Percentiles rank a stretch among this genome's conserved stretches.
Evolutionary conservation across 306 rosid genomes (phyloP).

Genomic region (Crotalaria pallida): DNA sequence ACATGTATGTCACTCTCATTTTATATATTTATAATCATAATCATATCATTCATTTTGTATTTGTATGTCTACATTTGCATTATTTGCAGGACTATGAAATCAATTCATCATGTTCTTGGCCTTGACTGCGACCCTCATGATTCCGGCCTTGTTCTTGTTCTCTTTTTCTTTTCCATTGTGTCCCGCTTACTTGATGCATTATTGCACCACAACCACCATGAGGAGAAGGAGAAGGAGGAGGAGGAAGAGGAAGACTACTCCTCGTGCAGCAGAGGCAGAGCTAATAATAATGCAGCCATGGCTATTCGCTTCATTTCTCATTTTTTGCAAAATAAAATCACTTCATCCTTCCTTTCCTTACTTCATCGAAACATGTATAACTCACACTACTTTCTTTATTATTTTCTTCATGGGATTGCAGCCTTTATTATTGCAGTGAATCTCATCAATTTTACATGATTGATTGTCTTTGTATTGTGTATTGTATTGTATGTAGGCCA

Average conservation of each 20-base stretch:
- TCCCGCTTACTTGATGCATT: conserved; percentile 88
- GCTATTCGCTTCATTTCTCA: conserved; percentile 72
- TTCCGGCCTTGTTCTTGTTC: conserved; percentile 75
- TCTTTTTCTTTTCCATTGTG: conserved; percentile 68
- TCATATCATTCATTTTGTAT: neutral
- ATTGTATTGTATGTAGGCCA: conserved; percentile 46
- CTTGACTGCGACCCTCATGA: conserved; percentile 48
- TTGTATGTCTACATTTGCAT: neutral
- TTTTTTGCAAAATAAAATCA: conserved; percentile 58
- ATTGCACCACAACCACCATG: no score
- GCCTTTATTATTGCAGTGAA: conserved; percentile 6
- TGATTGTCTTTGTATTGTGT: neutral
- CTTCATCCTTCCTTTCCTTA: conserved; percentile 63
- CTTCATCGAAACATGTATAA: conserved; percentile 75
- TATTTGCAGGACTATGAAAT: conserved; percentile 62
- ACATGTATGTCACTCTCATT: neutral
- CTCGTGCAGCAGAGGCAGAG: conserved; percentile 51
- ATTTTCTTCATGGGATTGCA: conserved; percentile 3
- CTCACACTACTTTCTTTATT: conserved; percentile 17
- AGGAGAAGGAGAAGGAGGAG: no score
- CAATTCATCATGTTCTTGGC: conserved; percentile 77
- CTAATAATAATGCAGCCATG: conserved; percentile 56
- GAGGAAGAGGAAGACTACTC: no score
- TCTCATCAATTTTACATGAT: neutral
- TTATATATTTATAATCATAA: no score